phyloP scores from a whole-genome alignment of 345 rosid species.

The Syzygium grande region DNA sequence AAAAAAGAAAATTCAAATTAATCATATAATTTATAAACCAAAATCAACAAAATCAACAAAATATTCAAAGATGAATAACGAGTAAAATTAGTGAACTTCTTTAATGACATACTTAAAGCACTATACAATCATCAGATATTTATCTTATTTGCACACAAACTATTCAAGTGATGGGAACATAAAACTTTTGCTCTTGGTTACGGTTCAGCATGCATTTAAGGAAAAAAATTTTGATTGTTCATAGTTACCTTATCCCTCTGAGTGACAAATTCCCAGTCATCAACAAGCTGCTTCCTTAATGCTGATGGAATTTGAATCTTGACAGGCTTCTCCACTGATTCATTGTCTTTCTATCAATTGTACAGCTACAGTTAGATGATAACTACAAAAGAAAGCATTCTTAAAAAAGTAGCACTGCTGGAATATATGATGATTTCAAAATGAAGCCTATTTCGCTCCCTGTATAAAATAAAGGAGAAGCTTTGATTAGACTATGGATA shows the following conservation, averaged over 20 bases:
- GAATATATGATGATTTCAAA: not conserved
- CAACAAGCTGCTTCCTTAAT: slow-evolving; percentile 77
- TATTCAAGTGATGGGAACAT: not conserved
- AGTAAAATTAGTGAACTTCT: not conserved
- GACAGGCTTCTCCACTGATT: slow-evolving; percentile 49
- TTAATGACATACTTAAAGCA: not conserved
- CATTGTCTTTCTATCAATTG: slow-evolving; percentile 40
- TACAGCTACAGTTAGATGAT: not conserved
- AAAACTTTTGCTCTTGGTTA: not conserved
- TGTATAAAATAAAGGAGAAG: not conserved
- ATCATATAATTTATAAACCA: not conserved
- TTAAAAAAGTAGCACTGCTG: not conserved
- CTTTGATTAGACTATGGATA: not conserved
- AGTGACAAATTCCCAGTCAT: slow-evolving; percentile 72
- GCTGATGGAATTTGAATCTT: slow-evolving; percentile 83
- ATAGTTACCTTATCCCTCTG: slow-evolving; percentile 76
- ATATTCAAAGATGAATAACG: not conserved
- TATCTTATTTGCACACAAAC: not conserved
- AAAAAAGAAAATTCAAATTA: not conserved
- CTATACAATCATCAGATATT: not conserved
- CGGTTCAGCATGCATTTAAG: not conserved
- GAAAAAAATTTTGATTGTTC: not conserved
- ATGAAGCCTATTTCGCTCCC: not conserved
- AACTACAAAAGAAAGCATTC: not conserved
- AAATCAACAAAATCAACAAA: not conserved